A percentile compares a stretch with the other conserved stretches of the same genome.
phyloP scores from a whole-genome alignment of 2,329 filamentous ascomycete genomes.

The Chaetothyriales sp. region DNA sequence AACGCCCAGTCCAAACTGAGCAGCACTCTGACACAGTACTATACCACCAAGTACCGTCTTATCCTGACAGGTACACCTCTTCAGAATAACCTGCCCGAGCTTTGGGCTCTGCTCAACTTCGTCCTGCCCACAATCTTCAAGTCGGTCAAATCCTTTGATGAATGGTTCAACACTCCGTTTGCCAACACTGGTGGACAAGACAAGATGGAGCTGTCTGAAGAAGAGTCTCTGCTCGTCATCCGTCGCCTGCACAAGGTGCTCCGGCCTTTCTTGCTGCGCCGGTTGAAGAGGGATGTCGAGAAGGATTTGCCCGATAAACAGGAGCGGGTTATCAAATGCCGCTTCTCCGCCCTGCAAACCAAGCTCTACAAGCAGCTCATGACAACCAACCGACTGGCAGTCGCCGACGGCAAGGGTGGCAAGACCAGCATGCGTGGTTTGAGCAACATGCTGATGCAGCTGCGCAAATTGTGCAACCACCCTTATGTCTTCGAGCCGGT shows the following conservation, averaged over 20 bases:
- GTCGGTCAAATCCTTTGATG: conserved; percentile 94
- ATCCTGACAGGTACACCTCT: conserved; percentile 95
- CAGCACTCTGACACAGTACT: conserved; percentile 87
- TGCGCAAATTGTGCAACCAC: conserved; percentile 97
- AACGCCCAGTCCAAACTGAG: conserved; percentile 93
- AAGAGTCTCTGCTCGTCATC: conserved; percentile 98
- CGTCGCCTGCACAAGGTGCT: conserved; percentile 95
- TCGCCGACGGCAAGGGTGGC: conserved; percentile 87
- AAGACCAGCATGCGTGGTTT: conserved; percentile 87
- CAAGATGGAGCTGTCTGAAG: conserved; percentile 98
- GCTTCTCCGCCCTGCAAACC: conserved; percentile 84
- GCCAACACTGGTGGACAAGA: conserved; percentile 96
- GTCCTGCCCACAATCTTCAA: conserved; percentile 98
- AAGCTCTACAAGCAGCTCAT: conserved; percentile 97
- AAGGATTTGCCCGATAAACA: conserved; percentile 98
- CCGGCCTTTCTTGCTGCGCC: conserved; percentile 88
- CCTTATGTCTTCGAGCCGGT: conserved; percentile 97
- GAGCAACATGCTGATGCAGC: conserved; percentile 99
- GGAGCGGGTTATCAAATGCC: conserved; percentile 98
- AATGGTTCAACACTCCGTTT: conserved; percentile 99
- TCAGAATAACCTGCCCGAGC: conserved; percentile 88
- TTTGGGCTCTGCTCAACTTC: conserved; percentile 98
- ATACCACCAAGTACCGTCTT: conserved; percentile 82
- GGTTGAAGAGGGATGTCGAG: conserved; percentile 98
- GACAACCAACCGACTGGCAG: conserved; percentile 82